Evolutionary conservation across 805 yeast genomes (phyloP), one percentile per base, ranked within the genome.

Genomic region (Candida chauliodis): DNA sequence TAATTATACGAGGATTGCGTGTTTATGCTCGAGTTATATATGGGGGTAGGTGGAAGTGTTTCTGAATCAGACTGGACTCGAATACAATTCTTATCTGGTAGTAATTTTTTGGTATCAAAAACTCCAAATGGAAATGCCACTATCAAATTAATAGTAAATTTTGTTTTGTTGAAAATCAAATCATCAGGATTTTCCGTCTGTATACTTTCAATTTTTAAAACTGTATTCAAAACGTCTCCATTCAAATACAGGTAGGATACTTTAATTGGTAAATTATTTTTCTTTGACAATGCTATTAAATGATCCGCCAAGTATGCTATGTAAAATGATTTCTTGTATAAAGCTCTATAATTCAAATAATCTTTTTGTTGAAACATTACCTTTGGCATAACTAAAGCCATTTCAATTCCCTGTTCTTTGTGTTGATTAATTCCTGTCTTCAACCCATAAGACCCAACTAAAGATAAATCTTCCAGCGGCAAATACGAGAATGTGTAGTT

Each of bases 371-470:
- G 89, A 54, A 93, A 84, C 34, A 84, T 56, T 19, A 65, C 61
- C 36, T 66, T 61, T 5, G 97, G 96, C 90, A 93, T 91, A 3
- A 86, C 80, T 28, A 91, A 69, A 22, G 84, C 72, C 20, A 93
- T 74, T 57, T 93, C 99, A 16, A 91, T 75, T 4, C 86, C 66
- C 56, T 78, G 69, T 0, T 85, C 84, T 25, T 61, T 53, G 18
- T 82, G 81, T 45, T 75, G 75, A 33, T 78, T 73, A 17, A 86
- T 81, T 2, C 84, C 88, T 0, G 95, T 80, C 51, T 87, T 87
- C 47, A 91, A 68, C 3, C 96, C 93, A 66, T 87, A 91, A 5
- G 95, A 80, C 1, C 99, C 98, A 7, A 87, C 83, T 27, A 93
- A 71, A 7, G 89, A 78, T 10, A 91, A 78, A 47, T 78, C 80